phyloP scores from a whole-genome alignment of 306 rosid genomes.

The Aeschynomene evenia region DNA sequence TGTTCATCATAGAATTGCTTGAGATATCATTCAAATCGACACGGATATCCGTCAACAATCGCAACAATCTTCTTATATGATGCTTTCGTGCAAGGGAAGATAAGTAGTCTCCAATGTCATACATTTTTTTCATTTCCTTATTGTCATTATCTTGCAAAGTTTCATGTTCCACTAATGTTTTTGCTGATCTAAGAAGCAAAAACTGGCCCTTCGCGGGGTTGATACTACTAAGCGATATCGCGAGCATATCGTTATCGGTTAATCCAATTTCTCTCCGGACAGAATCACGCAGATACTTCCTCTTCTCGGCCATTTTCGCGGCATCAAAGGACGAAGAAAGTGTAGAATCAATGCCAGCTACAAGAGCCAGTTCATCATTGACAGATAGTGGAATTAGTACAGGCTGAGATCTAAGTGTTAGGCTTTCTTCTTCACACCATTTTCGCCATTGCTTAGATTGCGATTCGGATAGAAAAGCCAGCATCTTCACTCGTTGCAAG shows the following conservation, averaged over 20 bases:
- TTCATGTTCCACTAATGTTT: constrained; percentile 39
- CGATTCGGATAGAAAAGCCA: constrained; percentile 69
- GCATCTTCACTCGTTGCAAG: constrained; percentile 63
- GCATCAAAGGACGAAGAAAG: constrained; percentile 56
- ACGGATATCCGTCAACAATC: constrained; percentile 29
- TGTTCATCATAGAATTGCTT: constrained; percentile 17
- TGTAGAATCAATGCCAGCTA: constrained; percentile 68
- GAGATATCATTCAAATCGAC: constrained; percentile 35
- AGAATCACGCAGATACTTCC: constrained; percentile 56
- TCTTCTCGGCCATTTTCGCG: constrained; percentile 61
- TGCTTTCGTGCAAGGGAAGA: constrained; percentile 47
- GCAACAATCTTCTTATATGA: constrained; percentile 54
- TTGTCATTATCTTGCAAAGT: constrained; percentile 30
- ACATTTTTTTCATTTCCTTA: constrained; percentile 33
- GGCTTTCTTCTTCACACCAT: constrained; percentile 80
- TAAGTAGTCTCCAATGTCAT: constrained; percentile 21
- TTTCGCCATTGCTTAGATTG: constrained; percentile 78
- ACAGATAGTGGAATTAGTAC: constrained; percentile 75
- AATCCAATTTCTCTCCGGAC: constrained; percentile 80
- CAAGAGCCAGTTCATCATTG: constrained; percentile 77
- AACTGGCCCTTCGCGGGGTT: constrained; percentile 92
- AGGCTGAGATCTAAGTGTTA: constrained; percentile 61
- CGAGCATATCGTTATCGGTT: constrained; percentile 68
- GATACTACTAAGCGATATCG: constrained; percentile 80
- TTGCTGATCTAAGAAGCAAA: constrained; percentile 73